Evolutionary conservation across 2,329 filamentous ascomycete genomes (phyloP).

Genomic region (Emmonsiellopsis sp.): DNA sequence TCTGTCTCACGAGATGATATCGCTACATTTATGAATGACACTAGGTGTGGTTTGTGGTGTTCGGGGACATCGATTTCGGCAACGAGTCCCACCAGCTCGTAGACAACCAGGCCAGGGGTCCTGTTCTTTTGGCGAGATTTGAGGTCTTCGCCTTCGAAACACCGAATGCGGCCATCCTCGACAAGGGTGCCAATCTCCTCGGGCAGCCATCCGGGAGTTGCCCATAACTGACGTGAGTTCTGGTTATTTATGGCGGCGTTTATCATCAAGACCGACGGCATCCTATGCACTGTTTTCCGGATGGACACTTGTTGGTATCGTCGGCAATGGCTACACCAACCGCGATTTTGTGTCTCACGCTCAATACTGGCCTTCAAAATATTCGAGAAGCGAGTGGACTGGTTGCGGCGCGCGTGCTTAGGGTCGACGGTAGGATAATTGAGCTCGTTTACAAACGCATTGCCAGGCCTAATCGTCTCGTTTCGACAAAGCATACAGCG

Average conservation of each 20-base stretch:
- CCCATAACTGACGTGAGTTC: conserved; percentile 68
- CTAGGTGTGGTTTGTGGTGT: conserved; percentile 79
- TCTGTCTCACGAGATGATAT: conserved; percentile 37
- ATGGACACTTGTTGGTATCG: conserved; percentile 83
- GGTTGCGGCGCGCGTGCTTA: conserved; percentile 43
- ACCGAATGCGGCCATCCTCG: conserved; percentile 85
- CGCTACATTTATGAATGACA: conserved; percentile 78
- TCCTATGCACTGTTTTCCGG: conserved; percentile 69
- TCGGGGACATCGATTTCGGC: conserved; percentile 81
- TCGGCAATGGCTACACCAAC: conserved; percentile 88
- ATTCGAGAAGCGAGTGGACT: conserved; percentile 63
- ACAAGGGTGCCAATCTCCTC: conserved; percentile 90
- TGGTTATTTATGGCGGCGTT: conserved; percentile 67
- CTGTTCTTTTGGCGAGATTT: conserved; percentile 69
- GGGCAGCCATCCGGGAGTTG: conserved; percentile 80
- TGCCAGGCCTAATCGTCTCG: conserved; percentile 71
- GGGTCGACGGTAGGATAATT: conserved; percentile 59
- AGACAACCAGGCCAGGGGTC: conserved; percentile 73
- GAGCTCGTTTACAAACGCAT: conserved; percentile 76
- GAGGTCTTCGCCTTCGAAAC: conserved; percentile 87
- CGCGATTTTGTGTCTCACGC: conserved; percentile 75
- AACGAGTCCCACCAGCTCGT: conserved; percentile 83
- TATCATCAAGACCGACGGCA: conserved; percentile 80
- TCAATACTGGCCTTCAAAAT: conserved; percentile 90
- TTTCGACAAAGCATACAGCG: conserved; percentile 79